Evolutionary conservation across 1,284 basidiomycete species (phyloP), one percentile per base, ranked within the genome.

Genomic region (Puccinia horiana): DNA sequence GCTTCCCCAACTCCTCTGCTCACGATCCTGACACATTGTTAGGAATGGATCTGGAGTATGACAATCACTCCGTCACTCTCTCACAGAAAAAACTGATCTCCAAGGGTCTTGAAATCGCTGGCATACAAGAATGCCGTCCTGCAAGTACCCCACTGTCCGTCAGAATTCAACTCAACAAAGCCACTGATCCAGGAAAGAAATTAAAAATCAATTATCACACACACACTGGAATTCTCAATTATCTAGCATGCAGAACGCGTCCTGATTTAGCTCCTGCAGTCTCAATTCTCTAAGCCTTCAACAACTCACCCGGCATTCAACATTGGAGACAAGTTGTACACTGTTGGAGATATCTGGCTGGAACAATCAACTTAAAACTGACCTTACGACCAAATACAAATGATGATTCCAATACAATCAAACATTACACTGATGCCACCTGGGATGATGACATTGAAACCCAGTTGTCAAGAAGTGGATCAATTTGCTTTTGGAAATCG

Each of bases 241-340:
- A 9, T 20, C 29, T 73, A 5, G 70, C 29, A 1, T 54, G 26
- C n/a, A 2, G 70, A 20, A 73, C 70, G 11, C 5, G 70, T 49
- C 70, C 70, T 1, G 70, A 73, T 49, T 23, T 70, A 49, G 29
- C 67, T 16, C 11, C 44, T 70, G 67, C 67, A 12, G 67, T 42
- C 40, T 49, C 29, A 20, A 47, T 49, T 23, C 44, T 73, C 18
- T 73, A 20, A 4, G 26, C 42, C 3, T 73, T 73, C 49, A 47
- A 49, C 9, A 3, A 49, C 18, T 9, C 2, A 5, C 26, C 40
- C 9, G 70, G 40, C 9, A 42, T 54, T 14, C 47, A 18, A 5
- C 70, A 73, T 42, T 73, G 70, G 42, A 23, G 16, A 11, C 16
- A 47, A 49, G 42, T 73, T 5, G 3, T 73, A 16, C 70, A 73